phyloP scores from a whole-genome alignment of 2,329 filamentous ascomycete species.

The Immersiporthe knoxdaviesiana region DNA sequence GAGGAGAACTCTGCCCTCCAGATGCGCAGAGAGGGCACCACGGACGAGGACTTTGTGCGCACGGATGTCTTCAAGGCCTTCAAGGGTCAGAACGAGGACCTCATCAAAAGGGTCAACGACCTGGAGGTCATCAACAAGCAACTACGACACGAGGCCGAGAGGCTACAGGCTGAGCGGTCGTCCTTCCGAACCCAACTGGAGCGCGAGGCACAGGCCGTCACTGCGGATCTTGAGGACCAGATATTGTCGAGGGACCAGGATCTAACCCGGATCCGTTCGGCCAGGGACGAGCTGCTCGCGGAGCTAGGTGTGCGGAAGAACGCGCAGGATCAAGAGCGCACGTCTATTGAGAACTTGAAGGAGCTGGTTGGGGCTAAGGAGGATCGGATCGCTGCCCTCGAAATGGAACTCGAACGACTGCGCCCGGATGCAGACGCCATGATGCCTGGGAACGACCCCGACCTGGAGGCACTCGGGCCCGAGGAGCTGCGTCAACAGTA shows the following conservation, averaged over 20 bases:
- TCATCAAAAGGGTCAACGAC: constrained; percentile 89
- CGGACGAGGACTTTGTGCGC: constrained; percentile 91
- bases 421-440: constrained; percentile 52
- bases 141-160: constrained; percentile 82
- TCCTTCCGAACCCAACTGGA: constrained; percentile 81
- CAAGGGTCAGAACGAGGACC: constrained; percentile 87
- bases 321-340: constrained; percentile 74
- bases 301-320: constrained; percentile 81
- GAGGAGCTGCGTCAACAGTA: constrained; percentile 78
- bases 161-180: constrained; percentile 81
- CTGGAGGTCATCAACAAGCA: constrained; percentile 87
- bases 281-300: constrained; percentile 82
- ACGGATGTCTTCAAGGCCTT: constrained; percentile 93
- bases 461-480: constrained; percentile 61
- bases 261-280: constrained; percentile 80
- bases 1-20: constrained; percentile 80
- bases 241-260: constrained; percentile 81
- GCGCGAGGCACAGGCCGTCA: constrained; percentile 72
- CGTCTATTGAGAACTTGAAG: constrained; percentile 72
- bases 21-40: constrained; percentile 68
- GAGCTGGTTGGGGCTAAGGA: constrained; percentile 81
- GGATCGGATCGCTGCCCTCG: constrained; percentile 77
- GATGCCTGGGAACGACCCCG: constrained; percentile 49
- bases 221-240: constrained; percentile 80
- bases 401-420: constrained; percentile 79